Conservation (phyloP, 2,329 filamentous ascomycete species). For the Paradendryphiella salina region DNA sequence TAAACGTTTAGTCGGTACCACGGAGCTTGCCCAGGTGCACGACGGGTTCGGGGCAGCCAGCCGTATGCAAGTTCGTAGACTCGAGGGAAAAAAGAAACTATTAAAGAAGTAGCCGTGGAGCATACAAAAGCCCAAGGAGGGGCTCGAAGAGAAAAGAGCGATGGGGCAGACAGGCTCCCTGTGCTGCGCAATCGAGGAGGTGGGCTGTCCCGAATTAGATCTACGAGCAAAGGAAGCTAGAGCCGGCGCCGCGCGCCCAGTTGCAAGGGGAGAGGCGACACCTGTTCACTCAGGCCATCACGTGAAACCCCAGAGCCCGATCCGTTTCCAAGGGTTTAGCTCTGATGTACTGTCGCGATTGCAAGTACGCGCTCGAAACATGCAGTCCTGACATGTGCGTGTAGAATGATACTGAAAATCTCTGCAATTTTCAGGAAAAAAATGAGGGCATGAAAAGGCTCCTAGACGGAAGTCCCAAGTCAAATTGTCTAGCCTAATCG, state of each 20-base stretch:
- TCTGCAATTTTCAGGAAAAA: background rate
- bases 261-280: constrained; percentile 21
- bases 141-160: constrained; percentile 17
- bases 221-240: constrained; percentile 26
- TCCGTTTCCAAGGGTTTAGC: constrained; percentile 1
- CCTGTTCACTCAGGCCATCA: constrained; percentile 16
- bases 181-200: constrained; percentile 27
- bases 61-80: background rate
- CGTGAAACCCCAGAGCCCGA: constrained; percentile 13
- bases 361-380: no score
- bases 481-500: constrained; percentile 6
- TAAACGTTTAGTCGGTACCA: constrained; percentile 20
- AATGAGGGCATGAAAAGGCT: background rate
- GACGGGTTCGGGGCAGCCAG: constrained; percentile 7
- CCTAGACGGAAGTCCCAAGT: background rate
- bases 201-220: constrained; percentile 36
- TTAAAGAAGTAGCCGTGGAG: constrained; percentile 19
- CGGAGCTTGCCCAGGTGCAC: constrained; percentile 8
- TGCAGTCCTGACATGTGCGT: no score
- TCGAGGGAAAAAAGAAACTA: constrained; percentile 13
- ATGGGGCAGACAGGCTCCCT: constrained; percentile 26
- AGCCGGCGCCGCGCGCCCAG: constrained; percentile 7
- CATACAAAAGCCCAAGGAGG: constrained; percentile 17
- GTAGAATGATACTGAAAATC: no score
- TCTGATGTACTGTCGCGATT: background rate